A percentile compares a stretch with the other conserved stretches of the same genome.
Evolutionary conservation across 495 filamentous ascomycete species (phyloP).

Genomic region (Chlorociboria aeruginascens): DNA sequence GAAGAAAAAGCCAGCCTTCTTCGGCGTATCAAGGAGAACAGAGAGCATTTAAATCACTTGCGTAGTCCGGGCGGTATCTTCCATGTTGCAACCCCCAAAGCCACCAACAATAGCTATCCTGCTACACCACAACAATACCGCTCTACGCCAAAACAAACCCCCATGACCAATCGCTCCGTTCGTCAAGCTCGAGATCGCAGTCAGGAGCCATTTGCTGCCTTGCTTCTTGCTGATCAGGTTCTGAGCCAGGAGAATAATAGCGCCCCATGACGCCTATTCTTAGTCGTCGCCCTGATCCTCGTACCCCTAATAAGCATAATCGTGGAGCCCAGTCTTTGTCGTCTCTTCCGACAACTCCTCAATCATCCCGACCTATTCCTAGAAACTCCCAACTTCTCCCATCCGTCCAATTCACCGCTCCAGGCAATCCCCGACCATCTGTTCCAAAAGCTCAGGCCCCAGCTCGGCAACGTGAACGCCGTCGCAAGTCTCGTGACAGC

Average conservation of each 20-base stretch:
- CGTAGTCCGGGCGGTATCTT: constrained; percentile 43
- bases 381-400: constrained; percentile 36
- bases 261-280: constrained; percentile 46
- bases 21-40: constrained; percentile 75
- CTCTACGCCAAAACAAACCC: constrained; percentile 24
- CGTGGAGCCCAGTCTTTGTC: constrained; percentile 66
- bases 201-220: constrained; percentile 49
- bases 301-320: constrained; percentile 40
- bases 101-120: constrained; percentile 5
- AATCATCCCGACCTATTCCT: constrained; percentile 18
- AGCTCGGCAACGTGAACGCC: constrained; percentile 20
- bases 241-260: constrained; percentile 62
- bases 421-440: constrained; percentile 14
- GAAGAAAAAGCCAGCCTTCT: constrained; percentile 69
- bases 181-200: constrained; percentile 6
- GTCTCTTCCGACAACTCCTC: constrained; percentile 69
- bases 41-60: constrained; percentile 66
- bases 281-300: constrained; percentile 26
- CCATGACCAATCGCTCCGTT: constrained; percentile 25
- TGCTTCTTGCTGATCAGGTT: constrained; percentile 62
- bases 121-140: constrained; percentile 19
- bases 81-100: constrained; percentile 28
- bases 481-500: constrained; percentile 64
- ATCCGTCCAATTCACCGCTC: constrained; percentile 33
- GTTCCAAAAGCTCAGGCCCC: constrained; percentile 11